phyloP scores from a whole-genome alignment of 164 flowering plant species.

The Umbilicus rupestris region DNA sequence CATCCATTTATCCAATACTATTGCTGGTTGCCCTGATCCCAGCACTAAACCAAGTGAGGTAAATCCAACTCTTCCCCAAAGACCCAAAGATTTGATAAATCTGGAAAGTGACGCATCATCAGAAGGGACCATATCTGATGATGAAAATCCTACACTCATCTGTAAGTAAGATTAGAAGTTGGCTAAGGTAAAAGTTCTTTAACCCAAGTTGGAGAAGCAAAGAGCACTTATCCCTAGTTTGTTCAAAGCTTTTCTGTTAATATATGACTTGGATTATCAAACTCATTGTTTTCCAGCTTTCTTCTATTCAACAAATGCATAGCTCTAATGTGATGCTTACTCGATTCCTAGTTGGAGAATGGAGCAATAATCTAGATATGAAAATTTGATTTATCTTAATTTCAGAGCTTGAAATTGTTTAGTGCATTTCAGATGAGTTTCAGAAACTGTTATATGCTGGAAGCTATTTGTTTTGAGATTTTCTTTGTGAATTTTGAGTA shows the following conservation, averaged over 20 bases:
- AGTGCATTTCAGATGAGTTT: too few relatives aligned
- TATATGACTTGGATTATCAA: background rate
- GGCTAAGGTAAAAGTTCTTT: background rate
- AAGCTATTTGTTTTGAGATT: background rate
- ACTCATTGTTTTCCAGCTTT: background rate
- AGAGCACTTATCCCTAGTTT: background rate
- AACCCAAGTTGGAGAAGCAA: background rate
- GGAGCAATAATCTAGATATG: too few relatives aligned
- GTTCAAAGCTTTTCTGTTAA: background rate
- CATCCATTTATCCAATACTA: background rate
- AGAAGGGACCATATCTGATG: constrained; percentile 63
- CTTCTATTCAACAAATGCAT: background rate
- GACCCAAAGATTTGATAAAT: constrained; percentile 25
- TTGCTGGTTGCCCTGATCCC: constrained; percentile 10
- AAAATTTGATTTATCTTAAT: too few relatives aligned
- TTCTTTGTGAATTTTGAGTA: background rate
- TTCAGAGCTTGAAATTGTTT: too few relatives aligned
- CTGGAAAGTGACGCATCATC: constrained; percentile 63
- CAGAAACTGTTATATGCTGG: background rate
- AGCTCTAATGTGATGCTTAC: background rate
- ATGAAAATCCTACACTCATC: constrained; percentile 20
- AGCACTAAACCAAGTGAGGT: constrained; percentile 8
- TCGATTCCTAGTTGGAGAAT: background rate
- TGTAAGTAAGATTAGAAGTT: background rate
- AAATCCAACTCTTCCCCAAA: constrained; percentile 9